These are phyloP conservation scores for Ophiostoma tasmaniense DNA, from an alignment of 2,329 filamentous ascomycete genomes.

Conservation along the genomic window DNA sequence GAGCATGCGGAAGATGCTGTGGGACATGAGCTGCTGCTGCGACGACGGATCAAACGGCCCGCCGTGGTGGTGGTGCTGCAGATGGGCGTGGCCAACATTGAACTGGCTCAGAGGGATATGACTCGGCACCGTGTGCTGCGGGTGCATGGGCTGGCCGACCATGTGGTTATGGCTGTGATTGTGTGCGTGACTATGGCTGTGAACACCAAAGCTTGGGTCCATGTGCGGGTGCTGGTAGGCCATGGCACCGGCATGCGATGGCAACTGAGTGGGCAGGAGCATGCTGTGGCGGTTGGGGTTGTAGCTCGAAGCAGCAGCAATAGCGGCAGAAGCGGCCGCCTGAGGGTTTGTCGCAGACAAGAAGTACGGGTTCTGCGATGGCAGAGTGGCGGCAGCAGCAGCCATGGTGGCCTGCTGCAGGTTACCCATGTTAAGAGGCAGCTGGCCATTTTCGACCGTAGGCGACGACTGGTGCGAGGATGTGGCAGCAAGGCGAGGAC, in stretches of 20 bases:
- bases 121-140: conserved; percentile 15
- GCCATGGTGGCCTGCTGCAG: conserved; percentile 40
- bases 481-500: conserved; percentile 37
- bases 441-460: conserved; percentile 37
- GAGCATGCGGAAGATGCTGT: conserved; percentile 64
- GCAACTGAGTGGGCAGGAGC: conserved; percentile 49
- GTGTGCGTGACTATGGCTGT: conserved; percentile 6
- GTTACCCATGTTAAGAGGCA: conserved; percentile 47
- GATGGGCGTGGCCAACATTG: conserved; percentile 24
- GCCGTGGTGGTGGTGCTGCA: conserved; percentile 42
- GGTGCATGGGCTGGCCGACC: conserved; percentile 9
- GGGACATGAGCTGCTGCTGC: conserved; percentile 56
- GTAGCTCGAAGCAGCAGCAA: conserved; percentile 26
- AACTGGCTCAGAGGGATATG: conserved; percentile 14
- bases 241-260: conserved; percentile 33
- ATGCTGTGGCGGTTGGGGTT: conserved; percentile 47
- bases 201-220: conserved; percentile 12
- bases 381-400: conserved; percentile 39
- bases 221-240: conserved; percentile 18
- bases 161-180: conserved; percentile 5
- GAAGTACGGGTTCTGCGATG: conserved; percentile 45
- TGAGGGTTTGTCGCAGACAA: conserved; percentile 41
- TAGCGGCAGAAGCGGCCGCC: conserved; percentile 24
- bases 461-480: conserved; percentile 43
- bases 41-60: conserved; percentile 36